phyloP scores from a whole-genome alignment of 1,284 basidiomycete species.

The Ustilago xerochloae region DNA sequence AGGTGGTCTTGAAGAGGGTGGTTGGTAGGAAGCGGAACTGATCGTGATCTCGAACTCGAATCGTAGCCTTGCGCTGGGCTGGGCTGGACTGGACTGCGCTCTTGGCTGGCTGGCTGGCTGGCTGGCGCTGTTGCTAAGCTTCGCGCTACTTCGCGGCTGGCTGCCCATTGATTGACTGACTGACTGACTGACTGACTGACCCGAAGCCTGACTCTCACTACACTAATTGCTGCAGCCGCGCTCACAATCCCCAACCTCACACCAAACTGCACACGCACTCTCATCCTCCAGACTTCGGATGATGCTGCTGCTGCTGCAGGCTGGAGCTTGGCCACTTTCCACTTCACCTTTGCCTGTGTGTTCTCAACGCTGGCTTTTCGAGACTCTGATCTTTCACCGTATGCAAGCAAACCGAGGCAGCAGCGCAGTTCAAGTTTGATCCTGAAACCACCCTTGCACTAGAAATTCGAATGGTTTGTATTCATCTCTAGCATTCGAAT shows the following conservation, averaged over 20 bases:
- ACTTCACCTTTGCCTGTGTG: too few relatives aligned
- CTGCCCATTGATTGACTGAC: neutral
- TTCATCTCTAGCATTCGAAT: too few relatives aligned
- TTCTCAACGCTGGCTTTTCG: too few relatives aligned
- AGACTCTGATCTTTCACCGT: too few relatives aligned
- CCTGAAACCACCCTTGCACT: too few relatives aligned
- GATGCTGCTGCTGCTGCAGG: too few relatives aligned
- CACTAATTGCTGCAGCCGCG: neutral
- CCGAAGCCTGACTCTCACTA: neutral
- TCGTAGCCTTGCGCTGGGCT: conserved; percentile 7
- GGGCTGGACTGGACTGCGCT: neutral
- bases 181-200: neutral
- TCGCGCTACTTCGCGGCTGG: neutral
- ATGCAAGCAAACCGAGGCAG: too few relatives aligned
- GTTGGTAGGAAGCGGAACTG: conserved; percentile 42
- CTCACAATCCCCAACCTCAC: neutral
- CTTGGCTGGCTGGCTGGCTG: neutral
- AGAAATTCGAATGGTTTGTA: too few relatives aligned
- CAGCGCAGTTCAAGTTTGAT: too few relatives aligned
- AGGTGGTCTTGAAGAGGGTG: conserved; percentile 46
- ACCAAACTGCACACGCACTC: too few relatives aligned
- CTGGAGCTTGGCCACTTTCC: too few relatives aligned
- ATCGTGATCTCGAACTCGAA: conserved; percentile 41
- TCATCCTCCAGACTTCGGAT: too few relatives aligned
- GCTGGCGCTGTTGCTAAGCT: neutral